Base-by-base conservation (phyloP, 495 filamentous ascomycete species). In the Penicillium herquei region DNA sequence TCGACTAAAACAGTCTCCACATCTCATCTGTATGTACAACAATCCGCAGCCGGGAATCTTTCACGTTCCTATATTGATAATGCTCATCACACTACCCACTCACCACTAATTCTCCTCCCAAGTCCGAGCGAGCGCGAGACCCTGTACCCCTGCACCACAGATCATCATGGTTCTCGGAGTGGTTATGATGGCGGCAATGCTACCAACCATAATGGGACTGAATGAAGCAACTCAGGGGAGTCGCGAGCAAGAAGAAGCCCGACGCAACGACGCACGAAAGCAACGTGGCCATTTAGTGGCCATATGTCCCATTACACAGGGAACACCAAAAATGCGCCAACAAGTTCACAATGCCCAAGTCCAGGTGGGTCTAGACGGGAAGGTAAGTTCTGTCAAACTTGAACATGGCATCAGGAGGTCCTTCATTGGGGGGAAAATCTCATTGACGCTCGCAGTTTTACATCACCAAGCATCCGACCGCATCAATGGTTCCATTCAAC, bases 141-240 rank as follows among this genome's bases (percentile, higher is more conserved):
- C n/a, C 14, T 13, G 33, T 39, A 39, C 48, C n/a, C n/a, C 14
- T 13, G 33, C 21, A 39, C 48, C 14, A 26, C 32, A 37, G 21
- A 12, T 40, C 12, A 7, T 12, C 13, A 52, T 70, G 64, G 64
- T 70, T 2, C 30, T 70, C 8, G 64, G 67, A 0, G 42, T 67
- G 21, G 56, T 54, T 13, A 70, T 70, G 64, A 70, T 70, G 58
- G 52, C 60, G 9, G 50, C 64, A 12, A 67, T 67, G 67, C n/a
- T 70, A 47, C 67, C 67, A 12, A 70, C 64, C 17, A 64, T 67
- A 52, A 62, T 61, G 32, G 64, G 67, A 3, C 52, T 69, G 13
- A 69, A 65, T 51, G 61, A 69, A 48, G 64, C 67, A 7, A 56
- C 56, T n/a, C 53, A 65, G 31, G 55, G 55, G 16, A 56, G 54